Evolutionary conservation across 2,329 filamentous ascomycete species (phyloP).

Genomic region (Sarocladiaceae sp.): DNA sequence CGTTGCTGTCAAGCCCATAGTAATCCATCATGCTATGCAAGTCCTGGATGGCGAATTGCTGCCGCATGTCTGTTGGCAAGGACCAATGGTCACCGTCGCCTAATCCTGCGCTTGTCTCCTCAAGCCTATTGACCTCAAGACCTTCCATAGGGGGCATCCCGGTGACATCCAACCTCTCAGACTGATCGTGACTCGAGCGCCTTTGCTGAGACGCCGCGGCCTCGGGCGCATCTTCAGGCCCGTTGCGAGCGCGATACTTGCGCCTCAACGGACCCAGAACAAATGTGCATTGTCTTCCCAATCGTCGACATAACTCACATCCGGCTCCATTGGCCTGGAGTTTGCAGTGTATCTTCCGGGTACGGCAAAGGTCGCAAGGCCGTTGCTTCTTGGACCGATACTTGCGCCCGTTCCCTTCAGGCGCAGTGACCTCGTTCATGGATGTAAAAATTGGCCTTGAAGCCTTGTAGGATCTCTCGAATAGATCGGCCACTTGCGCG

Average conservation of each 20-base stretch:
- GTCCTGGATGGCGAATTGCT: neutral
- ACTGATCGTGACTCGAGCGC: neutral
- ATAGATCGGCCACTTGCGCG: too few relatives aligned
- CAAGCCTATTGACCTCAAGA: neutral
- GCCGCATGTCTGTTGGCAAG: neutral
- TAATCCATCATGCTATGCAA: neutral
- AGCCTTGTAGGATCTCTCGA: too few relatives aligned
- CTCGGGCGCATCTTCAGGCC: neutral
- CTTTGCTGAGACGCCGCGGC: neutral
- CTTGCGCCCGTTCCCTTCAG: neutral
- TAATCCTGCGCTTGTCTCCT: neutral
- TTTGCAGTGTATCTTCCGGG: constrained; percentile 11
- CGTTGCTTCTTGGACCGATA: constrained; percentile 7
- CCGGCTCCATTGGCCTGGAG: constrained; percentile 12
- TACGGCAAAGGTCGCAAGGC: constrained; percentile 5
- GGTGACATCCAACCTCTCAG: neutral
- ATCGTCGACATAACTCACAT: constrained; percentile 16
- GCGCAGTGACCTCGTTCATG: neutral
- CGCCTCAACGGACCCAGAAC: constrained; percentile 14
- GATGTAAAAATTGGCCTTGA: too few relatives aligned
- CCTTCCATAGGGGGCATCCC: too few relatives aligned
- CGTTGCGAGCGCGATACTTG: constrained; percentile 4
- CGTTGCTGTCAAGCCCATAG: neutral
- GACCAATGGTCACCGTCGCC: neutral
- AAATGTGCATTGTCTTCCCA: constrained; percentile 15